phyloP scores from a whole-genome alignment of 2,329 filamentous ascomycete species.

The Alternaria rosae region DNA sequence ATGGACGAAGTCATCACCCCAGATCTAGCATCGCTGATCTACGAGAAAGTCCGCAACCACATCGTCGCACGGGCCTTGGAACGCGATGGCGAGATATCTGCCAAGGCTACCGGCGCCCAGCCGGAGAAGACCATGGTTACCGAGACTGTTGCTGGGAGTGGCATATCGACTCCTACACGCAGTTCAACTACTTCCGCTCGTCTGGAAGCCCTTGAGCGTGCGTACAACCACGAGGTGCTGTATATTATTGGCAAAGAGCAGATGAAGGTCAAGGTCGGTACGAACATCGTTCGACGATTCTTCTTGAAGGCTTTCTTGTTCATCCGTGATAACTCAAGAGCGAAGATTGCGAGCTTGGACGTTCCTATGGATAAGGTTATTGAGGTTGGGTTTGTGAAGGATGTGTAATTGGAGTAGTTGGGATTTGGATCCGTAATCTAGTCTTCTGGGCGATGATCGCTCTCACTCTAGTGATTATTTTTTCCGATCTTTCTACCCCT shows the following conservation, averaged over 20 bases:
- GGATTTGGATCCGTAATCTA: neutral
- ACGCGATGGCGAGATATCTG: slow-evolving; percentile 32
- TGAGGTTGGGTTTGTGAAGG: slow-evolving; percentile 74
- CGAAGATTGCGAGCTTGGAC: slow-evolving; percentile 70
- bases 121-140: neutral
- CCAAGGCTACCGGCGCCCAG: slow-evolving; percentile 8
- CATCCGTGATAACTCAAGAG: slow-evolving; percentile 70
- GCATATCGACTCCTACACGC: slow-evolving; percentile 20
- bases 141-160: slow-evolving; percentile 8
- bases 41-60: slow-evolving; percentile 62
- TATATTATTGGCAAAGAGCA: slow-evolving; percentile 64
- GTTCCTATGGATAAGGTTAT: slow-evolving; percentile 68
- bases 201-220: slow-evolving; percentile 50
- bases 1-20: slow-evolving; percentile 74
- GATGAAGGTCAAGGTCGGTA: slow-evolving; percentile 51
- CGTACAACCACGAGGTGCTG: slow-evolving; percentile 57
- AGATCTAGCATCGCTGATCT: slow-evolving; percentile 64
- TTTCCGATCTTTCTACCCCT: too few relatives aligned
- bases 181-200: slow-evolving; percentile 36
- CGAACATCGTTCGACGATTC: slow-evolving; percentile 54
- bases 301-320: slow-evolving; percentile 67
- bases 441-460: neutral
- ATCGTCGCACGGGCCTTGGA: slow-evolving; percentile 41
- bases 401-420: slow-evolving; percentile 56
- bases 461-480: neutral